Percentiles rank a stretch among this genome's conserved stretches.
Conservation (phyloP, 163 green algal genomes). For the Trebouxia gelatinosa region DNA sequence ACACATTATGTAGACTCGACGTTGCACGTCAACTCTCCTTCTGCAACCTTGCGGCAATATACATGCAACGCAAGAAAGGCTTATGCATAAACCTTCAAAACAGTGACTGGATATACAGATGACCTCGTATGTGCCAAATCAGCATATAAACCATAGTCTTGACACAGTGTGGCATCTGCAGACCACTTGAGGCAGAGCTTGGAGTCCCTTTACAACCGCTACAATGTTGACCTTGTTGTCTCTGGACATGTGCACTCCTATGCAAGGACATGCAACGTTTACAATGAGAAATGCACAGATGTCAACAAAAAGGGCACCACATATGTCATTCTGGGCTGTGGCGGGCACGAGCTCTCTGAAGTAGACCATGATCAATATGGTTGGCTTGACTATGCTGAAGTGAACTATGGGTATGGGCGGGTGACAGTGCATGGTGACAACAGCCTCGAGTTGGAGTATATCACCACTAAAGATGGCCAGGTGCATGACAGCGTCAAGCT, state of each 20-base stretch:
- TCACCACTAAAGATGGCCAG: constrained; percentile 18
- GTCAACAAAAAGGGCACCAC: constrained; percentile 44
- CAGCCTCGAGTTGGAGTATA: constrained; percentile 35
- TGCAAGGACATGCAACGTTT: constrained; percentile 60
- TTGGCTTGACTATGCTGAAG: constrained; percentile 42
- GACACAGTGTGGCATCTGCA: too few relatives aligned
- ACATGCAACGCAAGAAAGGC: too few relatives aligned
- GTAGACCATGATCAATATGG: constrained; percentile 40
- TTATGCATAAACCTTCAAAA: too few relatives aligned
- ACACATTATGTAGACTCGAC: too few relatives aligned
- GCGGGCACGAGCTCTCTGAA: constrained; percentile 50
- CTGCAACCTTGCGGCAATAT: too few relatives aligned
- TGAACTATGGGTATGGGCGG: constrained; percentile 41
- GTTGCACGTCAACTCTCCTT: too few relatives aligned
- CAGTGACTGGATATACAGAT: too few relatives aligned
- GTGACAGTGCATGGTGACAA: constrained; percentile 37
- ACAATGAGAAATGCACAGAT: constrained; percentile 34
- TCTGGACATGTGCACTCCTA: constrained; percentile 56
- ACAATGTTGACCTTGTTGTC: constrained; percentile 32
- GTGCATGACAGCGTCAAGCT: constrained; percentile 14
- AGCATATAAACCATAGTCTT: too few relatives aligned
- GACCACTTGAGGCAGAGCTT: constrained; percentile 52
- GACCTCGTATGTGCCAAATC: too few relatives aligned
- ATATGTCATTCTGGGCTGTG: constrained; percentile 54
- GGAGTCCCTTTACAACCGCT: constrained; percentile 55